Conservation (phyloP, 345 rosid species). For the sweet orange (Citrus sinensis) region DNA sequence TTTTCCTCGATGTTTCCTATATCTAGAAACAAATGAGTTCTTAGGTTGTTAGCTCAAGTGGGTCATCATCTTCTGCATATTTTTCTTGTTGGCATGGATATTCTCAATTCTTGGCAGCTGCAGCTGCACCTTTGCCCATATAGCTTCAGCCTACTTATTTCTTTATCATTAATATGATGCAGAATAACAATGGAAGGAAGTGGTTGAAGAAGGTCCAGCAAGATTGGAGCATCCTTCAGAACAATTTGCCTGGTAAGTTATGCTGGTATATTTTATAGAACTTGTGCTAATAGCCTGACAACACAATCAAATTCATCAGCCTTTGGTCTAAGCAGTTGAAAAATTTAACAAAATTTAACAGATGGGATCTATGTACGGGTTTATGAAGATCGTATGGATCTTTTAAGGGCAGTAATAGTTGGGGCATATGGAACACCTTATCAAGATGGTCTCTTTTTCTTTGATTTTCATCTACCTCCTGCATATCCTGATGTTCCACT, state of each 20-base stretch:
- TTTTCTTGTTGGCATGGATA: not conserved
- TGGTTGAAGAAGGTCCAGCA: constrained; percentile 98
- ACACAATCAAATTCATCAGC: not conserved
- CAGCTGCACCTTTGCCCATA: not conserved
- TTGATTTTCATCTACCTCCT: constrained; percentile 89
- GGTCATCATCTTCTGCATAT: not conserved
- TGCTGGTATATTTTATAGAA: not conserved
- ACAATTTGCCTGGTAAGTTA: constrained; percentile 87
- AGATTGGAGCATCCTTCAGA: constrained; percentile 96
- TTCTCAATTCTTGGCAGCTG: not conserved
- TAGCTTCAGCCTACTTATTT: not conserved
- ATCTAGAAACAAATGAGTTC: not conserved
- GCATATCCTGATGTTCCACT: constrained; percentile 91
- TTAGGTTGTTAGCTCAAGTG: not conserved
- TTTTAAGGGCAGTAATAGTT: constrained; percentile 81
- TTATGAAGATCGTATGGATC: constrained; percentile 96
- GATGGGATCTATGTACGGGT: constrained; percentile 88
- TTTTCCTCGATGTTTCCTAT: not conserved
- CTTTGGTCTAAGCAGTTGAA: constrained; percentile 4
- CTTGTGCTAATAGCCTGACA: constrained; percentile 1
- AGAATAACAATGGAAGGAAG: constrained; percentile 72
- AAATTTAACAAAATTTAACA: constrained; percentile 20
- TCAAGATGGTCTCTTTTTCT: constrained; percentile 98
- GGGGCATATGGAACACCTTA: constrained; percentile 99
- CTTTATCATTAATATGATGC: constrained; percentile 22